phyloP scores from a whole-genome alignment of 2,329 filamentous ascomycete species.

The Aureobasidium sp. region DNA sequence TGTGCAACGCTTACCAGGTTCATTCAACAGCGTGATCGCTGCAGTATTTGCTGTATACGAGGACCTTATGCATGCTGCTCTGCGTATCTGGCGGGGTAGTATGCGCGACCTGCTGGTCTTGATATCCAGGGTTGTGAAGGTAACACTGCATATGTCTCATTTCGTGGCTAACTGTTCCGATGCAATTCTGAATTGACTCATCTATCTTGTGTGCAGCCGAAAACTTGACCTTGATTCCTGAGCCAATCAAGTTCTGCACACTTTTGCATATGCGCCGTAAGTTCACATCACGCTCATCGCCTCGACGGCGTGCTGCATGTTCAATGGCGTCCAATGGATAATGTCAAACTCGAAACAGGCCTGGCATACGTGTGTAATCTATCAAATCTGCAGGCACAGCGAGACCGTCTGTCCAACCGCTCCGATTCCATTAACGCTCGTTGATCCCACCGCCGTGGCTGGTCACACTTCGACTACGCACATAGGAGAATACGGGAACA shows the following conservation, averaged over 20 bases:
- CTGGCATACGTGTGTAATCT: slow-evolving; percentile 9
- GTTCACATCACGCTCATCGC: neutral
- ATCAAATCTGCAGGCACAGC: slow-evolving; percentile 12
- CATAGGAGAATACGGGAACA: slow-evolving; percentile 3
- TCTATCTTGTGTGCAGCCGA: neutral
- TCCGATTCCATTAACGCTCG: slow-evolving; percentile 9
- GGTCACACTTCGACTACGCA: slow-evolving; percentile 7
- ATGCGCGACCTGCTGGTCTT: neutral
- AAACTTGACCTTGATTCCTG: slow-evolving; percentile 3
- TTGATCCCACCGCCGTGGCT: slow-evolving; percentile 4
- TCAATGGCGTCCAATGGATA: slow-evolving; percentile 11
- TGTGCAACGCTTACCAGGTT: slow-evolving; percentile 11
- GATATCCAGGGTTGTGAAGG: neutral
- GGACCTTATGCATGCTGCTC: neutral
- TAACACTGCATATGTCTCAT: slow-evolving; percentile 1
- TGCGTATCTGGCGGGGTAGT: slow-evolving; percentile 1
- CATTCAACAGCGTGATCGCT: slow-evolving; percentile 3
- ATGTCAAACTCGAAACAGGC: neutral
- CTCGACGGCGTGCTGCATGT: neutral
- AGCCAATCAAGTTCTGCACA: slow-evolving; percentile 3
- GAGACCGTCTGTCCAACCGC: slow-evolving; percentile 6
- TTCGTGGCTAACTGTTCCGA: neutral
- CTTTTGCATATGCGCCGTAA: neutral
- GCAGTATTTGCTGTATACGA: slow-evolving; percentile 10
- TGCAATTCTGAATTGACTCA: neutral